Base-by-base conservation (phyloP, 176 grass and related monocot species). In the Calamus simplicifolius region DNA sequence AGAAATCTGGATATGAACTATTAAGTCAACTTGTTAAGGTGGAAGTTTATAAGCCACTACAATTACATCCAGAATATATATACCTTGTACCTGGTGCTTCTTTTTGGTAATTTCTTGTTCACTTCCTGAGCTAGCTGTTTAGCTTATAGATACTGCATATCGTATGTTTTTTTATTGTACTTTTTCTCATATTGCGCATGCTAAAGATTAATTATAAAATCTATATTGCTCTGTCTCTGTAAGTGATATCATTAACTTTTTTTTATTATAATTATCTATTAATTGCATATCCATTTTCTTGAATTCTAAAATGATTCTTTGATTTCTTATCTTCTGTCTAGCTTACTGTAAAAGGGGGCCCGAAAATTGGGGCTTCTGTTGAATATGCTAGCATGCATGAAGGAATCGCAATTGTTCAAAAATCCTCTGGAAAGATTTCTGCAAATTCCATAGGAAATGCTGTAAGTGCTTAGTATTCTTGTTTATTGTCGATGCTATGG, bases 41-140 rank as follows among this genome's bases (percentile, higher is more conserved):
- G 52, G 92, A 96, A 82, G 83, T 96, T 62, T 96, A 96, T 69
- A 76, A 78, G 71, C 84, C 73, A 78, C 58, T 96, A 69, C 80
- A 57, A 73, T 61, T 96, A 60, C 75, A 90, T 82, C 92, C 92
- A 43, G 78, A 82, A 63, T 96, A 96, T 73, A 79, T 96, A 57
- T 96, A 87, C 64, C 87, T 96, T 56, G 82, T 85, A 27, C 92
- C 92, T 52, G 92, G 86, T 69, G 86, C 81, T 66, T 87, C 92
- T 69, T 90, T 82, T 88, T 82, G 92, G 92, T 96, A 79, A 85
- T 76, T 66, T 64, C 27, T 56, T 68, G 35, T 43, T 43, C 35
- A 43, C 7, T 43, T 43, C 35, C 35, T 10, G 12, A 43, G 35
- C 12, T 43, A 43, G 35, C 12, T 12, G 12, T 43, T 43, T 43